Evolutionary conservation across 768 basidiomycete species (phyloP), one percentile per base, ranked within the genome.

Genomic region (Exidia glandulosa): DNA sequence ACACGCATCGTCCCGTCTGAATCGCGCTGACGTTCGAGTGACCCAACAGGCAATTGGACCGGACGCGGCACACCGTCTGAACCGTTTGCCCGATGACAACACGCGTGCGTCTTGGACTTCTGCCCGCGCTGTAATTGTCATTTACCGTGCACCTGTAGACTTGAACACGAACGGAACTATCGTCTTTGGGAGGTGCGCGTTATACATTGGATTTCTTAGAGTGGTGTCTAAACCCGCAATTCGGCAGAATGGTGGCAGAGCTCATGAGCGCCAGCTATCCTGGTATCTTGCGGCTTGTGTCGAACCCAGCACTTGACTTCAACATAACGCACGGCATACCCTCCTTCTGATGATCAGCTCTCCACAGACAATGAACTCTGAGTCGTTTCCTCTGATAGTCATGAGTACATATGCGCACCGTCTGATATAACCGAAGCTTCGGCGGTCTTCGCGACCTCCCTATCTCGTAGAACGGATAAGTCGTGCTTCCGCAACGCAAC

Each of bases 151-250:
- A 32, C 13, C 7, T 13, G 31, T 34, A 73, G 72, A 76, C 59
- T 57, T 75, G 57, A 76, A 76, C 57, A 61, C 65, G 5, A 75
- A 76, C 58, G 75, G 75, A 52, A 75, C 73, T 3, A 76, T 74
- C 16, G 73, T 77, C 4, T 76, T 76, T 63, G 75, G 75, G 41
- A 45, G 41, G 41, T 3, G 23, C 41, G 41, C 16, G n/a, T n/a
- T n/a, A n/a, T n/a, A n/a, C n/a, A n/a, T n/a, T n/a, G n/a, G n/a
- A n/a, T n/a, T n/a, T n/a, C n/a, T n/a, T n/a, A n/a, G n/a, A 37
- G 36, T 19, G 41, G 10, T 45, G 19, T 19, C 41, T 45, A 23
- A 45, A 12, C 7, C 7, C 19, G 41, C n/a, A n/a, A n/a, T 12
- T 45, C 19, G 16, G 9, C 41, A 45, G 41, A 19, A 45, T 45